These are phyloP conservation scores for Irpex sp. DNA, from an alignment of 1,284 basidiomycete species.

Conservation along the genomic window DNA sequence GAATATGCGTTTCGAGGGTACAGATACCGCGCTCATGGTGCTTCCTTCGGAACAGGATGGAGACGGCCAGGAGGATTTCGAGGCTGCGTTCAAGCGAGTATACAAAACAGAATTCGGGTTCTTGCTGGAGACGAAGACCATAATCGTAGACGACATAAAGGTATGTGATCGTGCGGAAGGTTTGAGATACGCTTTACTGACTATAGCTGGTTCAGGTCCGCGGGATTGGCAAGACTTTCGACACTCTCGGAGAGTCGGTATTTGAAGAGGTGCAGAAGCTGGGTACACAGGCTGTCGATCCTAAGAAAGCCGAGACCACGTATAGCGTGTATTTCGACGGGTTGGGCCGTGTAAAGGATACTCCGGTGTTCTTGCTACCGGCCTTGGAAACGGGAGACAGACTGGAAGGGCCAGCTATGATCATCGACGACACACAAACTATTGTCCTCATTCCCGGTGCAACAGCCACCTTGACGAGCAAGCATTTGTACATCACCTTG, in stretches of 20 bases:
- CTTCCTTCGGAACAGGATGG: conserved; percentile 52
- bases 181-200: neutral
- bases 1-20: conserved; percentile 92
- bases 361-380: conserved; percentile 77
- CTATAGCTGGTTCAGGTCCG: conserved; percentile 39
- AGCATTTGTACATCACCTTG: conserved; percentile 71
- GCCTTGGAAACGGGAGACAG: conserved; percentile 66
- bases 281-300: conserved; percentile 37
- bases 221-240: conserved; percentile 88
- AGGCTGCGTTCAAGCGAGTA: conserved; percentile 70
- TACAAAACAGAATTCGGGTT: conserved; percentile 93
- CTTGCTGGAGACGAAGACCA: conserved; percentile 72
- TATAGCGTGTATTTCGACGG: conserved; percentile 80
- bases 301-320: conserved; percentile 44
- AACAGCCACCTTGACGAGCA: conserved; percentile 61
- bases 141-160: conserved; percentile 92
- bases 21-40: conserved; percentile 91
- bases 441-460: conserved; percentile 78
- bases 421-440: conserved; percentile 92
- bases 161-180: conserved; percentile 34
- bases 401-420: conserved; percentile 81
- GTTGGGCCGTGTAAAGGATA: conserved; percentile 68
- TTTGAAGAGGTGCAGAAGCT: conserved; percentile 65
- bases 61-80: conserved; percentile 70
- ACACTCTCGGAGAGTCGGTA: conserved; percentile 78